Base-by-base conservation (phyloP, 345 rosid species). In the Turritis glabra region DNA sequence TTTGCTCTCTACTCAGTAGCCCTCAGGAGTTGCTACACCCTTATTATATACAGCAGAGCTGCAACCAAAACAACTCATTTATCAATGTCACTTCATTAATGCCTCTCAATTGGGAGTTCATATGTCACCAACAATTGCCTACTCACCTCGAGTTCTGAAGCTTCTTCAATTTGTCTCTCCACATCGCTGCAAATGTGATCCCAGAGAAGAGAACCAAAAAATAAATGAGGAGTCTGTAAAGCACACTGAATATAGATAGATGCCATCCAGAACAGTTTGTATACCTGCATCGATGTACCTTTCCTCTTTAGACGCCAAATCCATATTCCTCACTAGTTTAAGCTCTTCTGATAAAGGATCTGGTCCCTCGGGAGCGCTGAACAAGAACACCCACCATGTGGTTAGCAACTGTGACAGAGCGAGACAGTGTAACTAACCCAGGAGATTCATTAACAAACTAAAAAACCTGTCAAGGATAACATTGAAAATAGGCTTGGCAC, bases 201-300 rank as follows among this genome's bases (percentile, higher is more conserved):
- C 66, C 63, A 30, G 5, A 17, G 15, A 43, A 64, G n/a, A 37
- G 10, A 3, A 11, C 2, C 2, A 11, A 27, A 40, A 38, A 18
- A 30, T 3, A 33, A 7, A 8, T 60, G 18, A 48, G 26, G 13
- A 47, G 32, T 47, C 40, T 11, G 32, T 71, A 59, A 30, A 22
- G 57, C 66, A 41, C 17, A 41, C 43, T 10, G 60, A 51, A 19
- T 3, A 33, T 33, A 21, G 54, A 33, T 33, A 21, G 54, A 30
- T 59, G 67, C 43, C 35, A 57, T 58, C 21, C 40, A 18, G 44
- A 54, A 44, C 33, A 70, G 19, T 63, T 18, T 27, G 37, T 37
- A 54, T 85, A 93, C 98, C 96, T 79, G 98, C 98, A 85, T 91
- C 98, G 18, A 14, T 64, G 82, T 88, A 91, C 71, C 97, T 84